Base-by-base conservation (phyloP, 371 early-diverging fungal species). In the Mortierella polycephala region DNA sequence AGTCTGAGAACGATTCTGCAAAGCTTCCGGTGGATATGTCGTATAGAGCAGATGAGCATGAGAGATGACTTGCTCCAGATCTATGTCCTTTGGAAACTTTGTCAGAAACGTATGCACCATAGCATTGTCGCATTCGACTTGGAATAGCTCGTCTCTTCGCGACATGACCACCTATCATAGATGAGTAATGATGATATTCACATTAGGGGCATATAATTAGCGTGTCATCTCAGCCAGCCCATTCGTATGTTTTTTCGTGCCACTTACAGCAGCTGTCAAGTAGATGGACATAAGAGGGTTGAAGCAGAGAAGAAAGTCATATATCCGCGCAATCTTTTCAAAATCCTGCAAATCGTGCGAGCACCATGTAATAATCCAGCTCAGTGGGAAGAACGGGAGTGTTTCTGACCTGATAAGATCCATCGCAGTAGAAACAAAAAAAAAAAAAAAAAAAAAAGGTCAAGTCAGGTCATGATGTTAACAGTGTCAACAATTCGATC, bases 301-400 rank as follows among this genome's bases (percentile, higher is more conserved):
- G 46, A 86, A 86, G 30, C 85, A 85, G 1, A 96, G 62, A 18
- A 95, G 89, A 41, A 94, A 81, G 71, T 96, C 96, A 76, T 90
- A 94, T 11, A 96, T 68, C 23, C 95, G 86, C 42, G 88, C 74
- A 13, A 92, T 83, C 18, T 82, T 82, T 14, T 66, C 74, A 30
- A 92, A 80, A 70, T 85, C 85, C 40, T 81, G 69, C 6, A 95
- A 55, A 64, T 95, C 91, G 74, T 96, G 96, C 39, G 92, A 89
- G 74, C 89, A 93, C 96, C 96, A 96, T 14, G 96, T 93, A 53
- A 95, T 84, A 10, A 95, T 87, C 95, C 95, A 95, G 63, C 91
- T 90, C 42, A 95, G 82, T 45, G 88, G 87, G 69, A 93, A 96
- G 71, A 90, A 93, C 2, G 95, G 94, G n/a, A 90, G 84, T 7